Evolutionary conservation across 768 basidiomycete species (phyloP), one percentile per base, ranked within the genome.

Genomic region (Mycena leptocephala): DNA sequence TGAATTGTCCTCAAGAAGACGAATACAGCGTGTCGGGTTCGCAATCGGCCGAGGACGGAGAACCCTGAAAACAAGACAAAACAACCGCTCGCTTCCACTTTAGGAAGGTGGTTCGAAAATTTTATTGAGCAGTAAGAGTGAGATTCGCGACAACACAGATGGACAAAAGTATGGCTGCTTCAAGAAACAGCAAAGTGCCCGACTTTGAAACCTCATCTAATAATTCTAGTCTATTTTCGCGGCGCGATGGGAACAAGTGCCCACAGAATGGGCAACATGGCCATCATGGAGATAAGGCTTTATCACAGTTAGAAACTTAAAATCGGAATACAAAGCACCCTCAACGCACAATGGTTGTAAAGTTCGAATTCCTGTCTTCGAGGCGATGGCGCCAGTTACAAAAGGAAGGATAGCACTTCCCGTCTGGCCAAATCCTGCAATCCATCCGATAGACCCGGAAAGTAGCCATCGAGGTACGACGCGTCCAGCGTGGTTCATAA

Each of bases 331-430:
- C 22, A 37, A 62, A 55, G 53, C 58, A 37, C 6, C 7, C 13
- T 37, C 46, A 9, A 85, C 53, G 13, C 56, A 62, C 59, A 62
- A 6, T 9, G 59, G 59, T 14, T 62, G 35, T 6, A 62, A 37
- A 26, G 35, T 24, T 11, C n/a, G 22, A 51, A 94, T 93, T 0
- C 90, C 94, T 41, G 91, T 88, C 73, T 86, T 91, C 26, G 88
- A 87, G 8, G 95, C 90, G 24, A 95, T 88, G 2, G 92, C 88
- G 2, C 91, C 88, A 24, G 94, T 94, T 74, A 95, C 87, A 77
- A 96, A 95, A 0, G 95, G 94, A 5, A 95, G 79, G 5, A 93
- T 70, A 0, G 95, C 94, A 56, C 92, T 92, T 32, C 95, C 95
- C 0, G 93, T 91, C 80, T 93, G 92, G 0, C 94, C 94, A 37